Conservation (phyloP, 164 flowering plant genomes). For the Umbellularia californica region DNA sequence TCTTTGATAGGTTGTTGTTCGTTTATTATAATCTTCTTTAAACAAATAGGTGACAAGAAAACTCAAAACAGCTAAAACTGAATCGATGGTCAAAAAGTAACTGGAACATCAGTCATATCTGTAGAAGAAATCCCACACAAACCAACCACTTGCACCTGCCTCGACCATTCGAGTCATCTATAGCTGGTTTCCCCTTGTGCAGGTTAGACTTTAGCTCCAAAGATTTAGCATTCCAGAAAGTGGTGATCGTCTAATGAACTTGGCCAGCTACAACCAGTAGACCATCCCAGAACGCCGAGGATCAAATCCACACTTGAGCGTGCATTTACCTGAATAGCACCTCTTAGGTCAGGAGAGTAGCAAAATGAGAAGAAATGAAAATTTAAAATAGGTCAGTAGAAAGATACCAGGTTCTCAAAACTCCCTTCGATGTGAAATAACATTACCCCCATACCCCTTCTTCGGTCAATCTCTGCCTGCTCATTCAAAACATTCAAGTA, state of each 20-base stretch:
- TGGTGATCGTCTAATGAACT: constrained; percentile 32
- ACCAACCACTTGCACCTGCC: neutral
- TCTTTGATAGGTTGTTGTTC: constrained; percentile 26
- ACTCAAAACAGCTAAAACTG: neutral
- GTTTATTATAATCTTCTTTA: constrained; percentile 13
- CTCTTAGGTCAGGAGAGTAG: neutral
- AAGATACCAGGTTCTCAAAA: constrained; percentile 61
- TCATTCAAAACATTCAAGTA: neutral
- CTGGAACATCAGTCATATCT: neutral
- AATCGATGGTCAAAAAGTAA: neutral
- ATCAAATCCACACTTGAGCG: constrained; percentile 64
- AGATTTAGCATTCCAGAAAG: constrained; percentile 51
- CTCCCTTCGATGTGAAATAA: constrained; percentile 80
- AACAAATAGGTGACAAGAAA: constrained; percentile 11
- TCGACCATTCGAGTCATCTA: neutral
- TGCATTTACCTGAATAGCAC: constrained; percentile 49
- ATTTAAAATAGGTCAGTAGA: neutral
- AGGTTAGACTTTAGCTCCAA: neutral
- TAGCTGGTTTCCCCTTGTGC: neutral
- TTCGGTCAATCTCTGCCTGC: constrained; percentile 82
- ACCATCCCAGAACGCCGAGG: constrained; percentile 87
- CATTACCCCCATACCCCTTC: constrained; percentile 79
- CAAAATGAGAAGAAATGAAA: neutral
- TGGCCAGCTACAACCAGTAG: constrained; percentile 92
- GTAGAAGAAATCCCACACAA: neutral